These are phyloP conservation scores for Arachis monticola DNA, from an alignment of 331 rosid genomes.

Conservation along the genomic window DNA sequence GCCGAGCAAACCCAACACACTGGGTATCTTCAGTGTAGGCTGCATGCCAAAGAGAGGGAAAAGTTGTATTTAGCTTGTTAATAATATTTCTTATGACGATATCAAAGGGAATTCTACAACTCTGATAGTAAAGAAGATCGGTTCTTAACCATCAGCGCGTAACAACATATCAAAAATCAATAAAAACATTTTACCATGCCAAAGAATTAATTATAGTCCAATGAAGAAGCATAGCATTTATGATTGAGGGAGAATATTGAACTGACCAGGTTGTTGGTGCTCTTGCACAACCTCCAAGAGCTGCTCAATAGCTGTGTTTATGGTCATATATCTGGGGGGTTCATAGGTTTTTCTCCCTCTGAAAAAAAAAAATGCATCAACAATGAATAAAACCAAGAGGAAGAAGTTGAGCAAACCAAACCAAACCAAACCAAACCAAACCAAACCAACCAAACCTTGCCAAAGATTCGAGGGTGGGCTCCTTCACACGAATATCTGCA, in stretches of 20 bases:
- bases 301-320: conserved; percentile 87
- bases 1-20: conserved; percentile 91
- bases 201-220: no score
- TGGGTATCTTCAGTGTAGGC: conserved; percentile 66
- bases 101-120: not conserved
- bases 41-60: conserved; percentile 40
- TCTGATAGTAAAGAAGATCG: conserved; percentile 13
- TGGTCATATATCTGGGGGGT: conserved; percentile 87
- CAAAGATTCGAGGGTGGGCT: conserved; percentile 83
- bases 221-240: conserved; percentile 25
- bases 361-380: conserved; percentile 30
- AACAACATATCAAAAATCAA: no score
- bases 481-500: conserved; percentile 86
- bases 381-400: no score
- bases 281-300: conserved; percentile 78
- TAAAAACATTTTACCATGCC: no score
- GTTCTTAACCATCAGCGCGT: not conserved
- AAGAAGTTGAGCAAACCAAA: no score
- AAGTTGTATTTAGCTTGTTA: not conserved
- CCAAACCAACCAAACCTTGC: conserved; percentile 74
- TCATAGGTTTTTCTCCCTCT: conserved; percentile 89
- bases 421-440: no score
- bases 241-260: conserved; percentile 13
- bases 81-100: conserved; percentile 23
- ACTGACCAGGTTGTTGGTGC: conserved; percentile 65